Conservation (phyloP, 768 basidiomycete species). For the Boletus eberwhitei region DNA sequence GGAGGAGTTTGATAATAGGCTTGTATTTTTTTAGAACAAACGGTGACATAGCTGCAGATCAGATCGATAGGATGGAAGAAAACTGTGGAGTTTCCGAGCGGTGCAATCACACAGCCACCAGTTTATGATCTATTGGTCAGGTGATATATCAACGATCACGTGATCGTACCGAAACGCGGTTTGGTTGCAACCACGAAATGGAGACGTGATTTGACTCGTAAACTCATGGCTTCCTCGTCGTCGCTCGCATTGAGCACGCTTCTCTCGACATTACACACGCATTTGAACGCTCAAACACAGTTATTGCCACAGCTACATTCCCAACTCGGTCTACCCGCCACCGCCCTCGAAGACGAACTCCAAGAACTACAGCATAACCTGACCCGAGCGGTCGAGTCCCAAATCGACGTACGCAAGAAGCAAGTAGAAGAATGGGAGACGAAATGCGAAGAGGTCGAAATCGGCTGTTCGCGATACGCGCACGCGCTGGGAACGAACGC, state of each 20-base stretch:
- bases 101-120: too few relatives aligned
- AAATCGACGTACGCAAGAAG: constrained; percentile 63
- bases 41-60: too few relatives aligned
- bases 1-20: too few relatives aligned
- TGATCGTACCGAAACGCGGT: constrained; percentile 19
- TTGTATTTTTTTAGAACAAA: too few relatives aligned
- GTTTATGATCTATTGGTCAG: constrained; percentile 3
- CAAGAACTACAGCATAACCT: constrained; percentile 69
- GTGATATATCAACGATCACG: constrained; percentile 29
- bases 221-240: constrained; percentile 30
- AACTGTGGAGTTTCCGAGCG: too few relatives aligned
- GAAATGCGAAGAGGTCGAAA: constrained; percentile 60
- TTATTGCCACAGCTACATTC: constrained; percentile 78
- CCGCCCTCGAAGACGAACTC: constrained; percentile 80
- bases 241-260: constrained; percentile 55
- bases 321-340: constrained; percentile 78
- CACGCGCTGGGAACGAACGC: constrained; percentile 69
- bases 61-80: too few relatives aligned
- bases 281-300: constrained; percentile 78
- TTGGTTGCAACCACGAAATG: constrained; percentile 20
- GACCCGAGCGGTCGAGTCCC: constrained; percentile 68
- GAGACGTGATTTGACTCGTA: constrained; percentile 7
- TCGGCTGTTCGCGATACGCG: constrained; percentile 61
- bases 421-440: constrained; percentile 76
- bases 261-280: constrained; percentile 72